Percentiles rank a stretch among this genome's conserved stretches.
Conservation (phyloP, 345 rosid genomes). For the Theobroma cacao region DNA sequence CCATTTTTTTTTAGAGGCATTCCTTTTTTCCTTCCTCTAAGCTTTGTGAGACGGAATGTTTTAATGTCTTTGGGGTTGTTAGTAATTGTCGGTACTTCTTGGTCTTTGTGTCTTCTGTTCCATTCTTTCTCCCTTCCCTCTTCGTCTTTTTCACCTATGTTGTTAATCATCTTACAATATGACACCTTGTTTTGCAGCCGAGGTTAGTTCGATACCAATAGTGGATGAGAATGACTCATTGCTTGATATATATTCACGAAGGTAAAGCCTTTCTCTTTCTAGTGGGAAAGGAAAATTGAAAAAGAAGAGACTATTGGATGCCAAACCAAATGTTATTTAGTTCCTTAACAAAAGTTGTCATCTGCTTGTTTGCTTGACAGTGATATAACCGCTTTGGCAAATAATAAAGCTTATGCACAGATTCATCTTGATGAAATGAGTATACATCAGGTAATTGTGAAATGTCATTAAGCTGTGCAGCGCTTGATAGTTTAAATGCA, state of each 20-base stretch:
- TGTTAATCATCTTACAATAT: background rate
- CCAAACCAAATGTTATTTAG: background rate
- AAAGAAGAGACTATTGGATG: background rate
- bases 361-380: constrained; percentile 35
- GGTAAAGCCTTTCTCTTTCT: constrained; percentile 34
- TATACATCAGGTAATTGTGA: constrained; percentile 74
- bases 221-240: constrained; percentile 85
- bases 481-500: background rate
- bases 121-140: background rate
- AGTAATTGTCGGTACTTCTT: background rate
- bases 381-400: constrained; percentile 88
- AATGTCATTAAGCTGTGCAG: background rate
- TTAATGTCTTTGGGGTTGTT: background rate
- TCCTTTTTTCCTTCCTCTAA: background rate
- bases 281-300: background rate
- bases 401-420: constrained; percentile 88
- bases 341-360: background rate
- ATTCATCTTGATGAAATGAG: constrained; percentile 88
- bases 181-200: constrained; percentile 48
- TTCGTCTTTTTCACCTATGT: background rate
- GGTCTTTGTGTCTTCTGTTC: background rate
- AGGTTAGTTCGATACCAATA: constrained; percentile 88
- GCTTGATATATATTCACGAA: constrained; percentile 75
- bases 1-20: background rate
- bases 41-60: background rate